Base-by-base conservation (phyloP, 805 yeast genomes). In the Jamesozyma spencerorum region DNA sequence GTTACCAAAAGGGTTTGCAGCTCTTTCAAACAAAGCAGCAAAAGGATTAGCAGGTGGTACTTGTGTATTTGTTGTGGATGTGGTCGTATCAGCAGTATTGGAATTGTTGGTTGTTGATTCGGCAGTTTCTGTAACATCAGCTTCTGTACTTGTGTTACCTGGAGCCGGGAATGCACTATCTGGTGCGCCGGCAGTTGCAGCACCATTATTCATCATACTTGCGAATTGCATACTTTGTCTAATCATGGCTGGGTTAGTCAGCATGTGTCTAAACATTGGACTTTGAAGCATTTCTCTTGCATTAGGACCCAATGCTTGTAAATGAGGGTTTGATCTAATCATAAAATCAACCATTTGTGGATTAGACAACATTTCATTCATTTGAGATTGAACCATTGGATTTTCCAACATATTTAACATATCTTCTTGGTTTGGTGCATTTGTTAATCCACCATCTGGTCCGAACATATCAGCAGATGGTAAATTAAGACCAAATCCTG, bases 391-490 rank as follows among this genome's bases (percentile, higher is more conserved):
- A 51, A 85, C 74, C 64, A 75, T 69, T 31, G 97, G 98, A 49
- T 76, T 75, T 15, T 77, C 79, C 80, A 92, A 70, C 83, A 85
- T 77, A 41, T 71, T 68, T 28, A 76, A 67, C 63, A 90, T 58
- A 46, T 84, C 87, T 38, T 81, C 88, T 36, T 85, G 82, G 50
- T 77, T 79, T 11, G 94, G 88, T 33, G 79, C 79, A 39, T 51
- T 49, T 28, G 47, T 54, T 17, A 47, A 48, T 14, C 97, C 97
- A 31, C 94, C 95, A 60, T 88, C 97, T 20, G 95, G 88, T 1
- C 96, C 96, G 66, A 90, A 87, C 82, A 85, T 74, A 35, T 80
- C 75, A 1, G 86, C 85, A 3, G 84, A 72, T 4, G 98, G 97
- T 62, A 92, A 69, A 53, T 86, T 88, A 18, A 50, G 38, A 37